phyloP scores from a whole-genome alignment of 441 rosid genomes.

The Pelargonium fulgidum region DNA sequence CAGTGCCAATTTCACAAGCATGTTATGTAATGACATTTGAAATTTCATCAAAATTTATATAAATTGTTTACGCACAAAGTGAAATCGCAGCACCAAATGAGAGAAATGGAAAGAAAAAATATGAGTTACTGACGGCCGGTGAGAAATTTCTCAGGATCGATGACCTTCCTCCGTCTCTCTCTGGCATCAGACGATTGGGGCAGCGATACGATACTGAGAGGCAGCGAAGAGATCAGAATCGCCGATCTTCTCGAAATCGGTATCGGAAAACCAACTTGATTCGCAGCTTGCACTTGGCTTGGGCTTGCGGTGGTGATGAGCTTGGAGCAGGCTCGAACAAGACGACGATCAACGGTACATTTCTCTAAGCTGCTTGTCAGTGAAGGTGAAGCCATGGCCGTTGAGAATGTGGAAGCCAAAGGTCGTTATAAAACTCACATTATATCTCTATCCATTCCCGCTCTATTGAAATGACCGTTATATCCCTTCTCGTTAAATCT shows the following conservation, averaged over 20 bases:
- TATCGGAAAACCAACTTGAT: slow-evolving; percentile 3
- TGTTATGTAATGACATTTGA: not conserved
- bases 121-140: slow-evolving; percentile 37
- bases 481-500: not conserved
- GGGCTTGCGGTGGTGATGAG: no score
- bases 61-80: not conserved
- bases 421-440: not conserved
- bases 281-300: not conserved
- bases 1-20: no score
- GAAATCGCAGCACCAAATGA: not conserved
- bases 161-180: slow-evolving; percentile 66
- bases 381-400: slow-evolving; percentile 7
- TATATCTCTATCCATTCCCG: slow-evolving; percentile 1
- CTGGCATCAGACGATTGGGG: slow-evolving; percentile 54
- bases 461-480: not conserved
- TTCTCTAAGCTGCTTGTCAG: slow-evolving; percentile 3
- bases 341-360: not conserved
- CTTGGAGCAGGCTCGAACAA: not conserved
- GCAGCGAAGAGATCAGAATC: slow-evolving; percentile 2
- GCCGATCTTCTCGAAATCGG: slow-evolving; percentile 10
- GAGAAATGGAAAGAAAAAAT: not conserved
- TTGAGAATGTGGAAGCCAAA: not conserved
- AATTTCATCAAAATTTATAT: not conserved
- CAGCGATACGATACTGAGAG: slow-evolving; percentile 12
- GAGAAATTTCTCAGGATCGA: slow-evolving; percentile 64